A percentile compares a stretch with the other conserved stretches of the same genome.
phyloP scores from a whole-genome alignment of 1,139 yeast genomes.

The Oligophagozyma castellii region DNA sequence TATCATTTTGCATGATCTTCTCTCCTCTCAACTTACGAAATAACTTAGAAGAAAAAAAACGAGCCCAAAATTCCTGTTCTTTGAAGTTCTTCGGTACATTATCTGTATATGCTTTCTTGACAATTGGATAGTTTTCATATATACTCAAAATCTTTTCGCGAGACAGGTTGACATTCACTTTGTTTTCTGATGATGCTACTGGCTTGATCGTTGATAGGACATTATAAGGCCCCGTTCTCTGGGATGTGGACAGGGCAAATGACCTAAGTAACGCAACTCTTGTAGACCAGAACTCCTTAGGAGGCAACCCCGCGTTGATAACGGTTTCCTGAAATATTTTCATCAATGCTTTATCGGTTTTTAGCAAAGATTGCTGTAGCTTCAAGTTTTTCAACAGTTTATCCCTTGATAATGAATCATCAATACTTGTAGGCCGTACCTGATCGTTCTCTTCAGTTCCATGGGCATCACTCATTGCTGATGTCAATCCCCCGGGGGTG shows the following conservation, averaged over 20 bases:
- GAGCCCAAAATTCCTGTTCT: slow-evolving; percentile 95
- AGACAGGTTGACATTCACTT: slow-evolving; percentile 84
- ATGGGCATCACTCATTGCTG: slow-evolving; percentile 18
- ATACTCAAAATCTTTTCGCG: slow-evolving; percentile 83
- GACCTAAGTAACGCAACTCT: slow-evolving; percentile 71
- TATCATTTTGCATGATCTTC: slow-evolving; percentile 54
- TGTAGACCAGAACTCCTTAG: slow-evolving; percentile 80
- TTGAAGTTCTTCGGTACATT: slow-evolving; percentile 68
- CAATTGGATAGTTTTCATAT: slow-evolving; percentile 85
- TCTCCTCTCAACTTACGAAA: slow-evolving; percentile 87
- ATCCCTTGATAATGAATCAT: slow-evolving; percentile 33
- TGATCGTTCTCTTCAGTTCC: slow-evolving; percentile 3
- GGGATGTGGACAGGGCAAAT: slow-evolving; percentile 70
- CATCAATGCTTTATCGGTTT: slow-evolving; percentile 58
- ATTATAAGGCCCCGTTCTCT: slow-evolving; percentile 85
- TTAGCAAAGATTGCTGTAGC: slow-evolving; percentile 63
- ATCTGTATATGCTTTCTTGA: slow-evolving; percentile 80
- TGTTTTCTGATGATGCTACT: slow-evolving; percentile 77
- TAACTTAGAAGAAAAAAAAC: slow-evolving; percentile 81
- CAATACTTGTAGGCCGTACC: slow-evolving; percentile 25
- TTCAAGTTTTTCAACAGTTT: slow-evolving; percentile 52
- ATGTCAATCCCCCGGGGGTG: slow-evolving; percentile 12
- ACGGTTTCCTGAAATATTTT: slow-evolving; percentile 80
- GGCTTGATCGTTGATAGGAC: slow-evolving; percentile 90
- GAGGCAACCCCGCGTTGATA: slow-evolving; percentile 61